Evolutionary conservation across 2,329 filamentous ascomycete species (phyloP).

Genomic region (Hymenoscyphus scutula): DNA sequence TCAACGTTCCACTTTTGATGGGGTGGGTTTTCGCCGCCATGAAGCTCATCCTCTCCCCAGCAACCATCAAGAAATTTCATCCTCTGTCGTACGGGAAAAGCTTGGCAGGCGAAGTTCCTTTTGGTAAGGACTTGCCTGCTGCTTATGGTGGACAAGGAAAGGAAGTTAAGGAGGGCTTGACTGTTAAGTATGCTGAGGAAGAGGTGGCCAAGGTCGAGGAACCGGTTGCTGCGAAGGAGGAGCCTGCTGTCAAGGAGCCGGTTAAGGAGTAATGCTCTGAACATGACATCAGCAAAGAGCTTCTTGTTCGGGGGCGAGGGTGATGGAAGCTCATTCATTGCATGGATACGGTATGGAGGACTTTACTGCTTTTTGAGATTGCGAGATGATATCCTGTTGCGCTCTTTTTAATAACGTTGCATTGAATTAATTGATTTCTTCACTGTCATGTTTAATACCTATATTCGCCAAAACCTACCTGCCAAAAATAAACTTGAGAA

Average conservation of each 20-base stretch:
- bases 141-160: constrained; percentile 75
- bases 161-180: constrained; percentile 38
- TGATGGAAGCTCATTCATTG: neutral
- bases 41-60: constrained; percentile 71
- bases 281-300: neutral
- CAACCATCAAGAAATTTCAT: constrained; percentile 77
- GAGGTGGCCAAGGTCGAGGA: neutral
- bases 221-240: neutral
- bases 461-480: neutral
- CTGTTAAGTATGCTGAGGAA: constrained; percentile 32
- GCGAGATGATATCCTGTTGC: constrained; percentile 5
- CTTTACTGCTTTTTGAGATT: constrained; percentile 1
- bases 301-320: neutral
- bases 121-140: constrained; percentile 66
- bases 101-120: constrained; percentile 59
- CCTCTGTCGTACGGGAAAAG: constrained; percentile 71
- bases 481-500: neutral
- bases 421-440: neutral
- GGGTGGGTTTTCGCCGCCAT: constrained; percentile 77
- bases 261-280: neutral
- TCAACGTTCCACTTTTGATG: constrained; percentile 88
- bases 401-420: neutral
- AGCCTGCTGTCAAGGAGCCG: neutral
- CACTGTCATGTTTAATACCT: neutral
- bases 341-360: neutral